Evolutionary conservation across 2,329 filamentous ascomycete genomes (phyloP).

Genomic region (Sphaceloma murrayae): DNA sequence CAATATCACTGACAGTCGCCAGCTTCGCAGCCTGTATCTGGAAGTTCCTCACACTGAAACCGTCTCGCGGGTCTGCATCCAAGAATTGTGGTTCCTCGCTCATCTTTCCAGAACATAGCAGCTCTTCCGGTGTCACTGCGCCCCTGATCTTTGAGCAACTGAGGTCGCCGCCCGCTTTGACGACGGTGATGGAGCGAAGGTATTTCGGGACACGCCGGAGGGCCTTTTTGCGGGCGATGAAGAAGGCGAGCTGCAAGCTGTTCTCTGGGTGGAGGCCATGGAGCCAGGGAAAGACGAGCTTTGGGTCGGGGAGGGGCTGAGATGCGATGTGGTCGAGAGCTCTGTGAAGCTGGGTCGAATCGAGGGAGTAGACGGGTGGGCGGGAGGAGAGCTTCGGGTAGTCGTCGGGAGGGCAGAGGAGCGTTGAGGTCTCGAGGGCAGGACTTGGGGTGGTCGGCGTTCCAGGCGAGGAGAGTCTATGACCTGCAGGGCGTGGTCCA

Average conservation of each 20-base stretch:
- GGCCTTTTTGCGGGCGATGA: slow-evolving; percentile 65
- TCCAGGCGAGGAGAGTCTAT: slow-evolving; percentile 41
- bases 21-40: slow-evolving; percentile 89
- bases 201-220: slow-evolving; percentile 63
- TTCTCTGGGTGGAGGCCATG: slow-evolving; percentile 88
- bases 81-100: slow-evolving; percentile 55
- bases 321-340: slow-evolving; percentile 67
- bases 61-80: slow-evolving; percentile 75
- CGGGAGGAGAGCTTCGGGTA: slow-evolving; percentile 48
- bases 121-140: slow-evolving; percentile 70
- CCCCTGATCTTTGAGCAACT: slow-evolving; percentile 69
- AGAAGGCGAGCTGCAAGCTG: slow-evolving; percentile 80
- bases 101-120: slow-evolving; percentile 48
- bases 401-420: slow-evolving; percentile 63
- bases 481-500: slow-evolving; percentile 50
- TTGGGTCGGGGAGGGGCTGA: slow-evolving; percentile 73
- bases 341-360: slow-evolving; percentile 55
- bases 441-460: slow-evolving; percentile 54
- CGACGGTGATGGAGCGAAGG: slow-evolving; percentile 69
- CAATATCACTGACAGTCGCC: slow-evolving; percentile 79
- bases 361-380: slow-evolving; percentile 62
- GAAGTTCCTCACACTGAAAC: slow-evolving; percentile 94
- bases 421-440: slow-evolving; percentile 51
- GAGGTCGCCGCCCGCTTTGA: slow-evolving; percentile 81
- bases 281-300: slow-evolving; percentile 90